Evolutionary conservation across 495 filamentous ascomycete species (phyloP), one percentile per base, ranked within the genome.

Genomic region (Annulohypoxylon moriforme): DNA sequence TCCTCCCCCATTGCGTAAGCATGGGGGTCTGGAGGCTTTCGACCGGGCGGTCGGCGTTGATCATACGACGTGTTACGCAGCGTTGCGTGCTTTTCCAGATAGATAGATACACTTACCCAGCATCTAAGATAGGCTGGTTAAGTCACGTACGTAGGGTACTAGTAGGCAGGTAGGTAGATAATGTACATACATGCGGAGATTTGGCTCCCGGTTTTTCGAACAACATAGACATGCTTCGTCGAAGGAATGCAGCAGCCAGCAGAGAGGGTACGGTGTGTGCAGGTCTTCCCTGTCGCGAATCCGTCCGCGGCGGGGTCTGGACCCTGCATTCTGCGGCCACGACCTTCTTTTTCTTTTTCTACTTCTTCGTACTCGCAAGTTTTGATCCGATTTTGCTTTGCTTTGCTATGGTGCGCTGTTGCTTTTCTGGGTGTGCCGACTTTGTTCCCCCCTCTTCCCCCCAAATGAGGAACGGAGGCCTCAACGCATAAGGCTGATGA

Each of bases 401-500:
- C 20, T 52, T 22, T 14, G 5, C 10, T 29, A 40, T 0, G 36
- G 3, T 40, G 11, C 36, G 10, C 33, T 36, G 9, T 36, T 13
- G 33, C 33, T 8, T 36, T n/a, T 14, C 11, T 29, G 50, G 10
- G 38, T 58, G 55, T 40, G 34, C 49, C 53, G 22, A 57, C 27
- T 46, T 34, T 66, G 18, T 27, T 34, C 49, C 38, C 11, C 34
- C 4, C 33, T 60, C 18, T 18, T 42, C 14, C 11, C n/a, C n/a
- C 40, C 40, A 20, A 44, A 44, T n/a, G 16, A 16, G 36, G 13
- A 40, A n/a, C 38, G 29, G 38, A n/a, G 44, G 8, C 36, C 66
- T 67, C 36, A 40, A 57, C 67, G 68, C 66, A 66, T 66, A 67
- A 64, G 68, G 68, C 68, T 71, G 68, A 60, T 71, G 68, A 60